Base-by-base conservation (phyloP, 805 yeast species). In the Diddensiella caesifluorescens region DNA sequence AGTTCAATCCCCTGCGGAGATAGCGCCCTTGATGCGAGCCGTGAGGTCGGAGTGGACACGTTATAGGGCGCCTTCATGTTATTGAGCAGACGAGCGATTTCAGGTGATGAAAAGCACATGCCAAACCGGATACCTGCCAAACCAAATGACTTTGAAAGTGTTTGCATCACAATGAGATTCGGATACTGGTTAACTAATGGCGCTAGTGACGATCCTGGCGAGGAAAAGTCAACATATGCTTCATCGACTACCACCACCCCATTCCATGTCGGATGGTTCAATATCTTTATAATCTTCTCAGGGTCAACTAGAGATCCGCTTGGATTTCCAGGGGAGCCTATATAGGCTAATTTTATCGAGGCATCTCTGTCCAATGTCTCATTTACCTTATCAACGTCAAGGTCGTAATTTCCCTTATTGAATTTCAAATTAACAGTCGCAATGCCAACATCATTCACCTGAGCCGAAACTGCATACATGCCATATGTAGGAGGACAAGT, bases 301-400 rank as follows among this genome's bases (percentile, higher is more conserved):
- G 71, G 67, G 15, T 73, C 67, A 34, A 90, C 60, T 35, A 75
- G 65, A 22, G 77, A 73, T 7, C 83, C 96, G 0, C 98, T 90
- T 27, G 98, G 98, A 61, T 92, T 92, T 28, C 98, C 98, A 7
- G 98, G 98, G 1, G 97, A 84, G 12, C 97, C 90, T 48, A 90
- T 65, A 59, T 86, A 90, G 1, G 83, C 70, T 45, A 92, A 56
- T 56, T 88, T 89, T 53, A 90, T 82, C 3, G 62, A 39, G 0
- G 77, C 61, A 52, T 90, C 96, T 0, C 57, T 56, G 5, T 59
- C 48, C 18, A 90, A 63, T 1, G 72, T 64, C 7, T 68, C 61
- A n/a, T 74, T 53, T 35, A 89, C 75, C 9, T 65, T 69, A 0
- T 71, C 75, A 2, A 76, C 67, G 48, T 82, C 76, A 35, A 87